Evolutionary conservation across 768 basidiomycete species (phyloP), one percentile per base, ranked within the genome.

Genomic region (Suillus tomentosus): DNA sequence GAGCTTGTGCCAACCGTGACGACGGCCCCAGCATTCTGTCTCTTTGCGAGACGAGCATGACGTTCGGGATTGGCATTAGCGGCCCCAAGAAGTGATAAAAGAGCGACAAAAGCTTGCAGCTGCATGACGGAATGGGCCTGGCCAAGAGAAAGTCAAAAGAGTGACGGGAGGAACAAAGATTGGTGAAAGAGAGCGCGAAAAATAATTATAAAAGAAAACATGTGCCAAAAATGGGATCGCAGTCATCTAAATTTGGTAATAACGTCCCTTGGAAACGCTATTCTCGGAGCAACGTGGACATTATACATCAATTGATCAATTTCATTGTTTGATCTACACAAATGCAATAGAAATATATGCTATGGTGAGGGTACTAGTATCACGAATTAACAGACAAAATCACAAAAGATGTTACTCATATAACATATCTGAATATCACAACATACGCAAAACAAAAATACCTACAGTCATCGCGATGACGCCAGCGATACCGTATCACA

Each of bases 41-140:
- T 84, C 73, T 80, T 79, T 53, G 72, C 74, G 17, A 80, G 66
- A 64, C 69, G 70, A n/a, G 45, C 71, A 67, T 83, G 83, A 64
- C 72, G 78, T 45, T 74, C 74, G 61, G 74, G 72, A 42, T 11
- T 58, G 43, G 81, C 84, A 67, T 78, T 72, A 63, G 73, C 77
- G 37, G 71, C 69, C 54, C 73, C 68, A 67, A 84, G 67, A 62
- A 82, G 66, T 42, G 78, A 72, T 47, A 84, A 82, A 75, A 87
- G 74, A 75, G 81, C 70, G 73, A 79, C 70, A 51, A 84, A 67
- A 66, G 77, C 67, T 66, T 75, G 74, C 66, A 83, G 69, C 72
- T 79, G 82, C 85, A 87, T 86, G 64, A 62, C 57, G 57, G 47
- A 34, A 42, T 8, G 57, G n/a, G 7, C 65, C 45, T 42, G 57